phyloP scores from a whole-genome alignment of 345 rosid species.

The Cardiospermum halicacabum region DNA sequence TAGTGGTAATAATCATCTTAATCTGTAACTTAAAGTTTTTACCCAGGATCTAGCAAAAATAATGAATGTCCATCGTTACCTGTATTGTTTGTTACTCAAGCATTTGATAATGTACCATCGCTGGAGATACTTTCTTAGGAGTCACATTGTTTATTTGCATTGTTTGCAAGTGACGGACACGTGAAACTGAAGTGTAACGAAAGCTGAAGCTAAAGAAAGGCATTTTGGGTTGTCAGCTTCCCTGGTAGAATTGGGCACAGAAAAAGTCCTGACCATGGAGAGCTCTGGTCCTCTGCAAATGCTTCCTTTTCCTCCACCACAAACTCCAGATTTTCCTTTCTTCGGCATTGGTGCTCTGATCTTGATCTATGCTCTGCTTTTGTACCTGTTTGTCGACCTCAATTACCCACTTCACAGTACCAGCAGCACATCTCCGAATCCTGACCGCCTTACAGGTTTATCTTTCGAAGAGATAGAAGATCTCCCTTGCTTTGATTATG shows the following conservation, averaged over 20 bases:
- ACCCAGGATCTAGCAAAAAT: background rate
- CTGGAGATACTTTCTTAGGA: background rate
- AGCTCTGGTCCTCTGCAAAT: background rate
- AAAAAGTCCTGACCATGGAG: background rate
- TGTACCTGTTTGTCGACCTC: constrained; percentile 20
- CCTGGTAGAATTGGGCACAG: background rate
- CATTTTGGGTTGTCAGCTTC: background rate
- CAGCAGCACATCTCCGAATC: background rate
- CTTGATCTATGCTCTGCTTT: constrained; percentile 15
- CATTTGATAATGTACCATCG: background rate
- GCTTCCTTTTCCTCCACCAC: constrained; percentile 10
- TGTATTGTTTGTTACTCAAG: background rate
- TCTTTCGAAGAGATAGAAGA: constrained; percentile 14
- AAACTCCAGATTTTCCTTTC: background rate
- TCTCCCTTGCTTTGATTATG: constrained; percentile 23
- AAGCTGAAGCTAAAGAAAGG: background rate
- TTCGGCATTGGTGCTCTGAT: constrained; percentile 9
- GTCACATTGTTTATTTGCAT: background rate
- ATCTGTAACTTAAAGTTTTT: background rate
- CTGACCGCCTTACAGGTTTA: constrained; percentile 7
- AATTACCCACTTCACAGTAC: background rate
- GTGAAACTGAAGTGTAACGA: background rate
- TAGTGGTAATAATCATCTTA: background rate
- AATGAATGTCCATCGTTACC: background rate
- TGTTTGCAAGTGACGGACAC: constrained; percentile 3